Evolutionary conservation across 257 asterid species (phyloP).

Genomic region (Primulina tabacum): DNA sequence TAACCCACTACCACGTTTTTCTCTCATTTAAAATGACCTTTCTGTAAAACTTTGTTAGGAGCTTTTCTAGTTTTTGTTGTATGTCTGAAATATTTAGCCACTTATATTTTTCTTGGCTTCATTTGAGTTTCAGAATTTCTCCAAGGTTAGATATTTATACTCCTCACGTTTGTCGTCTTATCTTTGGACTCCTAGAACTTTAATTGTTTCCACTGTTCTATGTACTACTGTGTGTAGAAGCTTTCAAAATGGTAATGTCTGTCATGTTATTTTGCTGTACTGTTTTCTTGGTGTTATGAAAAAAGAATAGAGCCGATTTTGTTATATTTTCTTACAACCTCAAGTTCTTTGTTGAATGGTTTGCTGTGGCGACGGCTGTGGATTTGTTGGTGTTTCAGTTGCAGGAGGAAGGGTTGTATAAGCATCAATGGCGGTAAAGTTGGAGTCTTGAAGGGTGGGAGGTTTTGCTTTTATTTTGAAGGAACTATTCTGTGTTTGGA

Average conservation of each 20-base stretch:
- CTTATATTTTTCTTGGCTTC: slow-evolving; percentile 39
- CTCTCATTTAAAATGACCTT: slow-evolving; percentile 14
- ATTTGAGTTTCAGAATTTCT: slow-evolving; percentile 29
- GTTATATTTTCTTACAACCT: slow-evolving; percentile 12
- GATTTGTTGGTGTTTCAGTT: slow-evolving; percentile 29
- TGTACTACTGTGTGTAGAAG: slow-evolving; percentile 11
- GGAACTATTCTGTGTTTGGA: slow-evolving; percentile 16
- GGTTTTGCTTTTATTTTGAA: slow-evolving; percentile 15
- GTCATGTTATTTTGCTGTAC: background rate
- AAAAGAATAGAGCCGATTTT: slow-evolving; percentile 12
- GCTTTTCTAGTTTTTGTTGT: slow-evolving; percentile 21
- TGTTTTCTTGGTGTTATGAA: slow-evolving; percentile 18
- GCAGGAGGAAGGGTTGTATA: slow-evolving; percentile 26
- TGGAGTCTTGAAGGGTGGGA: slow-evolving; percentile 22
- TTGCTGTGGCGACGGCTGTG: slow-evolving; percentile 36
- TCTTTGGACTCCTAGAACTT: slow-evolving; percentile 13
- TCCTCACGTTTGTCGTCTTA: slow-evolving; percentile 27
- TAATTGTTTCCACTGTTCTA: slow-evolving; percentile 20
- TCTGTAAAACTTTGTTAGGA: slow-evolving; percentile 22
- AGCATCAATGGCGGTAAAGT: slow-evolving; percentile 37
- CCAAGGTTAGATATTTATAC: slow-evolving; percentile 21
- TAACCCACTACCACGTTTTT: background rate
- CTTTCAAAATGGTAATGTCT: slow-evolving; percentile 14
- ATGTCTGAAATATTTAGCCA: slow-evolving; percentile 33
- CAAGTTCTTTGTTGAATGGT: slow-evolving; percentile 24